Percentiles rank a stretch among this genome's conserved stretches.
These are phyloP conservation scores for Eucalyptus globulus DNA, from an alignment of 345 rosid species.

Conservation along the genomic window DNA sequence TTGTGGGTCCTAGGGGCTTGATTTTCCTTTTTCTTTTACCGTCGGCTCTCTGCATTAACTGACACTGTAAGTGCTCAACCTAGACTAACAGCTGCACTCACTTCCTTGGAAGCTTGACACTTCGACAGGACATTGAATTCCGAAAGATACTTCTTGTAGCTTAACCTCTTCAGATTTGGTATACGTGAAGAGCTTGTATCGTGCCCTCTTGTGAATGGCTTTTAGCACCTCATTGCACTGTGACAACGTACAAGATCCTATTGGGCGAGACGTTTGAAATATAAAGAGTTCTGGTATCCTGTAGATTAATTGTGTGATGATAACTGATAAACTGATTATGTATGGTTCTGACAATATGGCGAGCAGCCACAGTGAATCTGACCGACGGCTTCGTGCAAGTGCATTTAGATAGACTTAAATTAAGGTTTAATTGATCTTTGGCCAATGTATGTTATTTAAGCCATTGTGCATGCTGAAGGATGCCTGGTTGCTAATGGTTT, in stretches of 20 bases:
- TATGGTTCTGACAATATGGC: not conserved
- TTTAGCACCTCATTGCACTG: not conserved
- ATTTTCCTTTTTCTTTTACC: not conserved
- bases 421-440: not conserved
- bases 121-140: not conserved
- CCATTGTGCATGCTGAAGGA: not conserved
- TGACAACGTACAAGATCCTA: not conserved
- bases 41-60: not conserved
- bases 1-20: not conserved
- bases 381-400: not conserved
- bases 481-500: not conserved
- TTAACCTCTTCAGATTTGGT: not conserved
- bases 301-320: not conserved
- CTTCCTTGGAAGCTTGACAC: not conserved
- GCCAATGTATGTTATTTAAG: not conserved
- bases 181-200: not conserved
- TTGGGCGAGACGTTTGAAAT: not conserved
- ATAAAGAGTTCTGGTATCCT: not conserved
- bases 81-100: not conserved
- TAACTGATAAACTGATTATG: not conserved
- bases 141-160: not conserved
- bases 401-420: not conserved
- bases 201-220: not conserved
- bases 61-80: not conserved
- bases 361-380: not conserved